Percentiles rank a stretch among this genome's conserved stretches.
Evolutionary conservation across 2,329 filamentous ascomycete genomes (phyloP).

Genomic region (Trichophyton schoenleinii): DNA sequence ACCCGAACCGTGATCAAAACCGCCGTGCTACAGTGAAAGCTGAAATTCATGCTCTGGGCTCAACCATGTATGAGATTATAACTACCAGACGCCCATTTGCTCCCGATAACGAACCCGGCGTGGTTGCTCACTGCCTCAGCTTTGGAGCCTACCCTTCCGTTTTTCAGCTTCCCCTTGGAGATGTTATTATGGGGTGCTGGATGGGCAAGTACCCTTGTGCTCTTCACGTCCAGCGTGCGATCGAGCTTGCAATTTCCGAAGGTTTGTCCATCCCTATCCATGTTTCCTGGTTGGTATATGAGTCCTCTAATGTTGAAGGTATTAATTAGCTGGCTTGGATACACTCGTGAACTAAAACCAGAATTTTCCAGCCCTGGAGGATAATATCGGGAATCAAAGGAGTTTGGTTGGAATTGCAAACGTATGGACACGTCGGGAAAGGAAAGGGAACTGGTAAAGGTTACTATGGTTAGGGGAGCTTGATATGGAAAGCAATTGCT

Average conservation of each 20-base stretch:
- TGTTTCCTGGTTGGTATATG: neutral
- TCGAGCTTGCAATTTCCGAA: neutral
- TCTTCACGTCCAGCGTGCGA: neutral
- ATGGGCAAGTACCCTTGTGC: constrained; percentile 6
- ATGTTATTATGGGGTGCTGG: constrained; percentile 8
- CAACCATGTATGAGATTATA: constrained; percentile 10
- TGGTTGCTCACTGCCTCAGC: neutral
- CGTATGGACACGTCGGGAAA: neutral
- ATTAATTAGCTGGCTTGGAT: neutral
- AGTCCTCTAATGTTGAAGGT: neutral
- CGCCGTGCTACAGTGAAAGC: neutral
- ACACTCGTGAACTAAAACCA: neutral
- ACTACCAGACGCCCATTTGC: constrained; percentile 5
- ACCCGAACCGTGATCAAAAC: constrained; percentile 2
- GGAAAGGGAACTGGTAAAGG: neutral
- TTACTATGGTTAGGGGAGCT: too few species aligned
- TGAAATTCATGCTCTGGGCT: constrained; percentile 7
- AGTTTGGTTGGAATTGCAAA: neutral
- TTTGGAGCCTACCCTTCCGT: constrained; percentile 4
- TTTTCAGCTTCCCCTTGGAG: constrained; percentile 4
- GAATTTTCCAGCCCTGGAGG: neutral
- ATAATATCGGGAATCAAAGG: neutral
- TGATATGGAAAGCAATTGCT: neutral
- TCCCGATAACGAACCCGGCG: neutral
- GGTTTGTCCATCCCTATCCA: neutral